phyloP scores from a whole-genome alignment of 768 basidiomycete species.

The Tulasnella sp. region DNA sequence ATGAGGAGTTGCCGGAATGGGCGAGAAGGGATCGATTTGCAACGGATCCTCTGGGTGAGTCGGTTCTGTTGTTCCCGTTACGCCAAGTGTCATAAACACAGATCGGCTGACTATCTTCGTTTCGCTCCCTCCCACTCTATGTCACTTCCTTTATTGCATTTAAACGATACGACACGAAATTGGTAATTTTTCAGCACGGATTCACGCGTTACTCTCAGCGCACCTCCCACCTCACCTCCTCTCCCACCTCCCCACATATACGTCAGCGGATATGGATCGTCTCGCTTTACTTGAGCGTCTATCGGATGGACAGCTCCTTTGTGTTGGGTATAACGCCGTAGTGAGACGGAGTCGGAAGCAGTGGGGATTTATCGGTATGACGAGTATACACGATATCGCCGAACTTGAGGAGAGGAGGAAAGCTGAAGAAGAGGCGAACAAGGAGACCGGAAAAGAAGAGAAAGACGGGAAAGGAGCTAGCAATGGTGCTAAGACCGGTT shows the following conservation, averaged over 20 bases:
- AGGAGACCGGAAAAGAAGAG: conserved; percentile 27
- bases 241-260: background rate
- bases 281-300: conserved; percentile 40
- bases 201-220: conserved; percentile 46
- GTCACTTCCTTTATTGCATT: background rate
- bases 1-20: conserved; percentile 70
- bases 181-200: conserved; percentile 39
- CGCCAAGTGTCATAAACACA: too few relatives aligned
- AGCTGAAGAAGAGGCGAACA: conserved; percentile 28
- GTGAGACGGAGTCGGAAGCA: conserved; percentile 72
- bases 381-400: conserved; percentile 70
- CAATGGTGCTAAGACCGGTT: conserved; percentile 34
- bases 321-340: conserved; percentile 67
- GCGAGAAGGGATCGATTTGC: conserved; percentile 49
- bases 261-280: background rate
- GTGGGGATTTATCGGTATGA: conserved; percentile 76
- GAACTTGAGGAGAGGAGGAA: conserved; percentile 42
- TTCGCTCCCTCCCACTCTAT: too few relatives aligned
- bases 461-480: too few relatives aligned
- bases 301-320: conserved; percentile 71
- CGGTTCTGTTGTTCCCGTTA: background rate
- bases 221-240: conserved; percentile 52
- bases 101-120: too few relatives aligned
- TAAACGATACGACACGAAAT: background rate
- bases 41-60: conserved; percentile 50